Base-by-base conservation (phyloP, 2,329 filamentous ascomycete genomes). In the Mariannaea elegans region DNA sequence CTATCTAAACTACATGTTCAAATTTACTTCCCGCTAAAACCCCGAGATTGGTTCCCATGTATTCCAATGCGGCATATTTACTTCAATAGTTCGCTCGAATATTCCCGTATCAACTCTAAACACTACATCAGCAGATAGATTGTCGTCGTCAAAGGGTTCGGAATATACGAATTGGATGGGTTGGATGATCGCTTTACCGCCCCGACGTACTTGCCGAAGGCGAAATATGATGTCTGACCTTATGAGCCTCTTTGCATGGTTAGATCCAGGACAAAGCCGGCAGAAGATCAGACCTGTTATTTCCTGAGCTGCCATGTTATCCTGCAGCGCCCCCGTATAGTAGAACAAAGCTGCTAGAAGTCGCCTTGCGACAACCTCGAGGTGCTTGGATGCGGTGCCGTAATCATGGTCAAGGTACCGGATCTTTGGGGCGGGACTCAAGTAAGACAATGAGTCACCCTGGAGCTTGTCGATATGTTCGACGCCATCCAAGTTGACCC, bases 311-410 rank as follows among this genome's bases (percentile, higher is more conserved):
- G 14, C n/a, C 34, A 55, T 48, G 10, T 19, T 4, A 1, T 32
- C 44, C 5, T 13, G 18, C n/a, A 42, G 34, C 1, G 46, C 13
- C 2, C 27, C 13, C 3, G 24, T 18, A 18, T 47, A 65, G 45
- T 61, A 65, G 27, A 63, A 65, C 1, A 65, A 1, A 2, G 56
- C 51, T 6, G 53, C 49, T 1, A 56, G 6, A 4, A 65, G 60
- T 2, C 56, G 53, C 2, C 16, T 65, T 1, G 62, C 34, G 8
- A 65, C 56, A 10, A 13, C 12, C 1, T 36, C 12, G 9, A 63
- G 13, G 10, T 63, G 60, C 10, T 56, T 13, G 10, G 19, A 41
- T 29, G 23, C 13, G n/a, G 24, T 21, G 27, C 8, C n/a, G 16
- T 60, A 62, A 7, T 12, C 1, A 4, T 4, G 16, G 19, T 56